A percentile compares a stretch with the other conserved stretches of the same genome.
Conservation (phyloP, 345 rosid species). For the Citrus medica region DNA sequence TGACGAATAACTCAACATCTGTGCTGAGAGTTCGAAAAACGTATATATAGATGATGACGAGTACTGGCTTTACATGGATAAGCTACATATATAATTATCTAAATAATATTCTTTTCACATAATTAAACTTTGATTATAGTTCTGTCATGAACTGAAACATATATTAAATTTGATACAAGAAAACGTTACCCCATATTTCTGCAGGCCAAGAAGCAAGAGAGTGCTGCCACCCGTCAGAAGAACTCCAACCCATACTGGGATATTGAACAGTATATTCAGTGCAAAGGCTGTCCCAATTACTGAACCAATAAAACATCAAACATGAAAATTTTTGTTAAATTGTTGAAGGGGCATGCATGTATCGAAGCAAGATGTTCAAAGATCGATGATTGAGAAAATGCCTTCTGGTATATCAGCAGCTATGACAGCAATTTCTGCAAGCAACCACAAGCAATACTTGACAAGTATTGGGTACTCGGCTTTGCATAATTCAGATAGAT, state of each 20-base stretch:
- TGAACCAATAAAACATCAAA: constrained; percentile 8
- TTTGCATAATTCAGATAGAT: constrained; percentile 62
- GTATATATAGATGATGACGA: neutral
- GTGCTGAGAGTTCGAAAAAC: neutral
- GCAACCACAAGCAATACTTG: constrained; percentile 58
- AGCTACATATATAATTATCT: neutral
- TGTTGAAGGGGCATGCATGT: neutral
- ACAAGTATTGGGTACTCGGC: constrained; percentile 56
- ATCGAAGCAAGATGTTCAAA: neutral
- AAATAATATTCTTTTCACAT: neutral
- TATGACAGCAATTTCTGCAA: constrained; percentile 61
- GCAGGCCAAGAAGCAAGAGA: constrained; percentile 57
- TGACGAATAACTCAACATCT: neutral
- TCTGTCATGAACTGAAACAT: neutral
- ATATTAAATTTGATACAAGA: no score
- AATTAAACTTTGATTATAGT: neutral
- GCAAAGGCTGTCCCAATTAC: constrained; percentile 72
- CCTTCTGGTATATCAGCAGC: constrained; percentile 88
- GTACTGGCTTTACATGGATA: neutral
- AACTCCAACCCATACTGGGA: constrained; percentile 61
- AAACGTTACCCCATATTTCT: constrained; percentile 51
- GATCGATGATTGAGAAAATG: neutral
- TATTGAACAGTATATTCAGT: constrained; percentile 43
- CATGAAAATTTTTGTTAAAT: neutral
- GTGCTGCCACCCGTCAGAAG: constrained; percentile 55